These are phyloP conservation scores for Saccharomycopsis capsularis DNA, from an alignment of 805 yeast genomes.

Conservation along the genomic window DNA sequence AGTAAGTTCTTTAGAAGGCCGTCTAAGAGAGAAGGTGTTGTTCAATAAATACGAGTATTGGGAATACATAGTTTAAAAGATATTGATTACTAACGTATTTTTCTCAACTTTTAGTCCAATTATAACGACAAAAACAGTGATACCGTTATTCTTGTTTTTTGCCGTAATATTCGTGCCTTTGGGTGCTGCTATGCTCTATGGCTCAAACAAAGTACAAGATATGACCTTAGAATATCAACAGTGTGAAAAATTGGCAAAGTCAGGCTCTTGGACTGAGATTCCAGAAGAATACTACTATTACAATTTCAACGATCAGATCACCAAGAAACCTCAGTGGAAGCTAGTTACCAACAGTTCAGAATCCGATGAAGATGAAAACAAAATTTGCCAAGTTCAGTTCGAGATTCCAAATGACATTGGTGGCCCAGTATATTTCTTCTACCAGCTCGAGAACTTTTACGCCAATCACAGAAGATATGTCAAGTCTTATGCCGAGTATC, in stretches of 20 bases:
- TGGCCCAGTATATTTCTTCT: conserved; percentile 70
- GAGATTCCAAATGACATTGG: conserved; percentile 62
- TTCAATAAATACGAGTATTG: too few species aligned
- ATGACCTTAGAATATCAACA: conserved; percentile 67
- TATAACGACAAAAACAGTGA: conserved; percentile 82
- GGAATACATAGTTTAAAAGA: too few species aligned
- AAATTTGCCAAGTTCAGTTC: conserved; percentile 62
- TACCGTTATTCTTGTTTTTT: conserved; percentile 70
- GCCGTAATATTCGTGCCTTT: conserved; percentile 83
- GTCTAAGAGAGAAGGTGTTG: too few species aligned
- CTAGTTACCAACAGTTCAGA: conserved; percentile 35
- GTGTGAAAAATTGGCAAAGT: conserved; percentile 50
- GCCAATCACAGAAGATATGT: conserved; percentile 96
- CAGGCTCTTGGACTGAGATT: conserved; percentile 38
- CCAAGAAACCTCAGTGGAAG: conserved; percentile 57
- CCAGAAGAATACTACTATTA: conserved; percentile 52
- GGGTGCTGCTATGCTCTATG: conserved; percentile 75
- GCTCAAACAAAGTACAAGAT: conserved; percentile 75
- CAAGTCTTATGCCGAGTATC: conserved; percentile 71
- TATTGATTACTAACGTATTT: neutral
- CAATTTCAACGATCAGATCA: conserved; percentile 51
- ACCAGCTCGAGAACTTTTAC: conserved; percentile 80
- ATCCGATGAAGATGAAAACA: conserved; percentile 34
- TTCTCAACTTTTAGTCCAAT: conserved; percentile 49
- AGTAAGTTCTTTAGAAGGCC: conserved; percentile 23